Evolutionary conservation across 2,329 filamentous ascomycete genomes (phyloP).

Genomic region (Chaetomium strumarium): DNA sequence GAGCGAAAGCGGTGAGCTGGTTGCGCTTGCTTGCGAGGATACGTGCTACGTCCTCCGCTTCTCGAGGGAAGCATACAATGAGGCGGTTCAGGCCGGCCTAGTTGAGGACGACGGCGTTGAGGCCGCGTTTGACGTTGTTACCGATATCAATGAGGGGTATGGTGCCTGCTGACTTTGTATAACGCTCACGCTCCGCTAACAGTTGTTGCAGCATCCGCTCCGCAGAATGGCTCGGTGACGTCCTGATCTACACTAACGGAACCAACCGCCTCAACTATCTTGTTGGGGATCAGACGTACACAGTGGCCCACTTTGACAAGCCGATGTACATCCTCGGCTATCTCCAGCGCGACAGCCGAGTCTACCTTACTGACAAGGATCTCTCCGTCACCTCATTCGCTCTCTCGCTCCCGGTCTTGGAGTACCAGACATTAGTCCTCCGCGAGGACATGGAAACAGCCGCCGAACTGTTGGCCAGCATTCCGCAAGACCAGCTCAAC

Average conservation of each 20-base stretch:
- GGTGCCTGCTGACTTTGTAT: constrained; percentile 19
- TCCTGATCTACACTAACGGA: constrained; percentile 97
- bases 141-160: constrained; percentile 88
- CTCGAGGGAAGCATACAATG: constrained; percentile 80
- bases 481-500: constrained; percentile 91
- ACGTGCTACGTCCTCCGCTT: constrained; percentile 92
- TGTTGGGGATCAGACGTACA: constrained; percentile 96
- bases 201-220: constrained; percentile 64
- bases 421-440: constrained; percentile 94
- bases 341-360: constrained; percentile 87
- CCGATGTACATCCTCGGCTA: constrained; percentile 94
- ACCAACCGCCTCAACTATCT: constrained; percentile 97
- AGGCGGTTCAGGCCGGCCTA: constrained; percentile 73
- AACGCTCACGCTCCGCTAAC: constrained; percentile 19
- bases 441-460: constrained; percentile 91
- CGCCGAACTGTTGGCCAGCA: constrained; percentile 73
- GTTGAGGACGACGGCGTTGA: constrained; percentile 90
- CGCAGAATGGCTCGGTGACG: constrained; percentile 96
- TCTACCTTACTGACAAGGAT: constrained; percentile 95
- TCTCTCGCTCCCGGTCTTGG: constrained; percentile 85
- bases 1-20: constrained; percentile 93
- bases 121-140: constrained; percentile 91
- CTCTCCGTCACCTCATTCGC: constrained; percentile 85
- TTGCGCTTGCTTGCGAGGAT: constrained; percentile 89
- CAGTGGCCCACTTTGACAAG: constrained; percentile 93